Evolutionary conservation across 345 rosid species (phyloP).

Genomic region (Eucalyptus erythrocorys): DNA sequence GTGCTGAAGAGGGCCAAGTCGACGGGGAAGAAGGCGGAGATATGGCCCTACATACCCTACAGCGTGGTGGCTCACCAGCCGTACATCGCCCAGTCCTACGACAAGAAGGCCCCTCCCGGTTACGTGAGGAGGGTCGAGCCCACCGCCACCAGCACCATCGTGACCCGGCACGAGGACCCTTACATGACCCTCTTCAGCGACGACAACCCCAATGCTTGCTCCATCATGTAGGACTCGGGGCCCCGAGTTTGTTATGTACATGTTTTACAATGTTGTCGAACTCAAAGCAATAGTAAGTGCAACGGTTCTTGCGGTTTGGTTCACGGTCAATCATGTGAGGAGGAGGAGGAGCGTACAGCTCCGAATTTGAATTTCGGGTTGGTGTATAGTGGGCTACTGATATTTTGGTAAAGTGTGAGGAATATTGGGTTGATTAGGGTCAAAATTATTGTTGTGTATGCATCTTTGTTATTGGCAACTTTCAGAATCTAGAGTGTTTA

Average conservation of each 20-base stretch:
- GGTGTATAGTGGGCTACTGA: background rate
- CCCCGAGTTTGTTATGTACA: background rate
- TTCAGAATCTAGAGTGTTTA: background rate
- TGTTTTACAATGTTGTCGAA: background rate
- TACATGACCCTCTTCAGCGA: slow-evolving; percentile 5
- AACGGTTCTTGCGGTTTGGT: background rate
- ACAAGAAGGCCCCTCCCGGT: slow-evolving; percentile 97
- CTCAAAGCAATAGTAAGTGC: background rate
- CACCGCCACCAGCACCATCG: slow-evolving; percentile 14
- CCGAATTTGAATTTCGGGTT: background rate
- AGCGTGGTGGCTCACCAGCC: slow-evolving; percentile 88
- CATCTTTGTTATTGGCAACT: background rate
- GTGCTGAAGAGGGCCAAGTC: slow-evolving; percentile 81
- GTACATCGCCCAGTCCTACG: slow-evolving; percentile 57
- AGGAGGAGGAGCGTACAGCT: background rate
- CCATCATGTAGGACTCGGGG: slow-evolving; percentile 39
- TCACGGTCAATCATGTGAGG: background rate
- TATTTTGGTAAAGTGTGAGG: background rate
- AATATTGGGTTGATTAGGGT: background rate
- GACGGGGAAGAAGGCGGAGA: slow-evolving; percentile 89
- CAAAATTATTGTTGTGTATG: background rate
- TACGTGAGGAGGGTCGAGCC: slow-evolving; percentile 67
- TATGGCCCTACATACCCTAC: slow-evolving; percentile 95
- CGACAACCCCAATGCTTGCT: slow-evolving; percentile 85
- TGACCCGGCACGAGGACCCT: slow-evolving; percentile 61